Evolutionary conservation across 2,329 filamentous ascomycete genomes (phyloP), one percentile per base, ranked within the genome.

Genomic region (Albophoma yamanashiensis): DNA sequence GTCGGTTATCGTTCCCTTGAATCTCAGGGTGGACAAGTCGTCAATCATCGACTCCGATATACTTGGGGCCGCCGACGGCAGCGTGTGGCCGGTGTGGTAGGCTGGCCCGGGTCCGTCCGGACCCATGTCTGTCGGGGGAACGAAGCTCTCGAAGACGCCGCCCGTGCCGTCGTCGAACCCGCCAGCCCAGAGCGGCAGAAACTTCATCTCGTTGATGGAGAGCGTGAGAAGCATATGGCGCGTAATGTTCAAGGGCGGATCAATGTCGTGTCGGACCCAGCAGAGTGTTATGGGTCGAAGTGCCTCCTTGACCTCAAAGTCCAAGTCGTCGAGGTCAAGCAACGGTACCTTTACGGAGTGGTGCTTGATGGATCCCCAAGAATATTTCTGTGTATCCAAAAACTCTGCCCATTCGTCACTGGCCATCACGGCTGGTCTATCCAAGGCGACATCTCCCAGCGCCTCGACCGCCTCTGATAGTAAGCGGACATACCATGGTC

Each of bases 171-270:
- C 80, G 61, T 83, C 75, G 52, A 74, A 69, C 1, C 75, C 86
- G 4, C 82, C 85, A 0, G 84, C 85, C 85, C 85, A 89, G 4
- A 88, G 73, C 0, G 87, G 86, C 3, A 89, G 75, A 63, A 79
- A 89, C 60, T 81, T 81, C 64, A 82, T 79, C 71, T 89, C 86
- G 2, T 81, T 73, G 4, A 82, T 77, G 0, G 73, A 71, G 1
- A 89, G 75, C 6, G 75, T 78, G 0, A 86, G 75, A 0, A 87
- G 69, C 31, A 82, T 63, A 63, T 82, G 78, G 3, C 72, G 70
- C 0, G 74, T 77, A 3, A 76, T 63, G 17, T 67, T 68, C 34
- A 75, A 67, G 1, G 69, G 66, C 3, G 74, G 70, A 36, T 75
- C 70, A 15, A 74, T 65, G 4, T 71, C 69, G 11, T 63, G 62